Base-by-base conservation (phyloP, 257 asterid genomes). In the Penstemon barbatus region DNA sequence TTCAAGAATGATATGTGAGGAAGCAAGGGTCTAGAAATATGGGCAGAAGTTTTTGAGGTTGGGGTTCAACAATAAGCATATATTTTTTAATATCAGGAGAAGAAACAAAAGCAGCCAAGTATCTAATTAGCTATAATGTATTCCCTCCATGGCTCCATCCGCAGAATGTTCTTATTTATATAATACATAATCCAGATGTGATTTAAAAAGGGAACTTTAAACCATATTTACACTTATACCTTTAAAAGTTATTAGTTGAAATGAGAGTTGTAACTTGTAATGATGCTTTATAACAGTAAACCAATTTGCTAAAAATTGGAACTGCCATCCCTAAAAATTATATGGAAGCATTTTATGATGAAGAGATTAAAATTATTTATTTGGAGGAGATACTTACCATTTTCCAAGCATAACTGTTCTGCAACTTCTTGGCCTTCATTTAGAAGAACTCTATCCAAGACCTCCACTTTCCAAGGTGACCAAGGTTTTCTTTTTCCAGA, bases 391-490 rank as follows among this genome's bases (percentile, higher is more conserved):
- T 69, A 56, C 76, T 65, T 77, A 93, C 99, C 99, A 80, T 90
- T 93, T 74, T 78, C 94, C 79, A 79, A 69, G 86, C 96, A 93
- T 70, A 93, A 76, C 66, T 78, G 79, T 77, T 93, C 97, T 69
- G 96, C 95, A 75, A 85, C 95, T 78, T 88, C 90, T 42, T 90
- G 92, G 62, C 92, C 88, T 81, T 93, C 99, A 55, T 74, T 81
- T 63, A 87, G 57, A 74, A 90, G 88, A 72, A 84, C 87, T 82
- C 85, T 84, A 81, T 90, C 99, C 95, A 90, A 84, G 66, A 90
- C 80, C 81, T 88, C 99, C 77, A 90, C 83, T 82, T 90, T 87
- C 97, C 96, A 89, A 68, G 95, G 92, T 58, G 89, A 72, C 86
- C 81, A 70, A 56, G 80, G 83, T 46, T 68, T 80, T 87, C 66